phyloP scores from a whole-genome alignment of 2,329 filamentous ascomycete species.

The Ophiognomonia clavigignenti-juglandacearum region DNA sequence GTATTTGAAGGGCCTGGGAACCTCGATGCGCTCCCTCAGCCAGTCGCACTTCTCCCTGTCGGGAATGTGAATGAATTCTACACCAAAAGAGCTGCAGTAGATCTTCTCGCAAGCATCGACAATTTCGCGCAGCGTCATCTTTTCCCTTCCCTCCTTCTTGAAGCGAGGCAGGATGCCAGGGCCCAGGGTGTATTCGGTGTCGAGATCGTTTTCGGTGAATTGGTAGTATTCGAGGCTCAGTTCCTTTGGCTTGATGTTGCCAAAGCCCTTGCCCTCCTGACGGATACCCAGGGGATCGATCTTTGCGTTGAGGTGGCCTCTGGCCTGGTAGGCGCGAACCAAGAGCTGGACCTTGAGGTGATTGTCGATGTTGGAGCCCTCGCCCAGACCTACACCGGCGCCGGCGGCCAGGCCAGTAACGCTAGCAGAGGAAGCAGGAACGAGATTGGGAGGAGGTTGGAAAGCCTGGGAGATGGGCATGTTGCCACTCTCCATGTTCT shows the following conservation, averaged over 20 bases:
- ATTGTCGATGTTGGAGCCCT: conserved; percentile 82
- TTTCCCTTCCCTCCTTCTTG: conserved; percentile 80
- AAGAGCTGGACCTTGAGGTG: conserved; percentile 97
- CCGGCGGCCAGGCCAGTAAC: conserved; percentile 70
- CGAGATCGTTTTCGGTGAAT: conserved; percentile 90
- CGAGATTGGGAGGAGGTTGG: conserved; percentile 87
- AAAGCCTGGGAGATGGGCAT: conserved; percentile 98
- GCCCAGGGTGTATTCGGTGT: conserved; percentile 85
- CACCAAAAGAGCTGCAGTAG: conserved; percentile 95
- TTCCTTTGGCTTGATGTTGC: conserved; percentile 86
- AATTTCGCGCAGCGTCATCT: conserved; percentile 96
- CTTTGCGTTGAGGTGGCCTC: conserved; percentile 96
- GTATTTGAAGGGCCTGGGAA: conserved; percentile 93
- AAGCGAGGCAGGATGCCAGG: conserved; percentile 94
- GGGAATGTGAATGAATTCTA: conserved; percentile 98
- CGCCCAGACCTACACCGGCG: conserved; percentile 57
- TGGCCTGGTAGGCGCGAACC: conserved; percentile 94
- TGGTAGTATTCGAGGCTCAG: conserved; percentile 89
- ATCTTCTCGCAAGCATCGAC: conserved; percentile 88
- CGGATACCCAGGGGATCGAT: conserved; percentile 95
- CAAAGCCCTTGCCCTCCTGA: conserved; percentile 76
- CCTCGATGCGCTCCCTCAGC: conserved; percentile 91
- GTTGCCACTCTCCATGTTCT: conserved; percentile 96
- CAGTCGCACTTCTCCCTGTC: conserved; percentile 97
- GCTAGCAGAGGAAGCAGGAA: conserved; percentile 75